Percentiles rank a stretch among this genome's conserved stretches.
These are phyloP conservation scores for Bjerkandera adusta DNA, from an alignment of 1,284 basidiomycete genomes.

Conservation along the genomic window DNA sequence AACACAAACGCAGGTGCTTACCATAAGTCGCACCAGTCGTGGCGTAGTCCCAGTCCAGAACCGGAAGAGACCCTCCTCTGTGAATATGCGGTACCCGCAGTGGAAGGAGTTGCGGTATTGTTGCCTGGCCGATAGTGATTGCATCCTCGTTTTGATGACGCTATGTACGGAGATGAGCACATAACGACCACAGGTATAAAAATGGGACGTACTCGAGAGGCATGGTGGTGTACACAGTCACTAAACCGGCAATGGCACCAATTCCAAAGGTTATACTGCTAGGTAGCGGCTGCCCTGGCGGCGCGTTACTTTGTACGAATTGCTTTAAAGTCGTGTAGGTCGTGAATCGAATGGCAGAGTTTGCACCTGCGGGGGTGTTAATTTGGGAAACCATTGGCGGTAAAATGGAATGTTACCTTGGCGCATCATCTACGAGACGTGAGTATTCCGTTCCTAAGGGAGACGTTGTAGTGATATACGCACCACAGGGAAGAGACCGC, in stretches of 20 bases:
- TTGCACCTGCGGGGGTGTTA: conserved; percentile 67
- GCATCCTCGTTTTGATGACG: conserved; percentile 98
- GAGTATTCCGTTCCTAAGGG: conserved; percentile 1
- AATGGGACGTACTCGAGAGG: conserved; percentile 77
- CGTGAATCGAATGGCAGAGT: conserved; percentile 96
- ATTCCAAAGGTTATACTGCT: conserved; percentile 92
- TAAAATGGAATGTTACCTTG: conserved; percentile 54
- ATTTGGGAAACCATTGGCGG: background rate
- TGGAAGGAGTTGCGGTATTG: conserved; percentile 94
- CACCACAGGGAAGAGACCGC: conserved; percentile 93
- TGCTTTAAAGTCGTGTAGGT: conserved; percentile 94
- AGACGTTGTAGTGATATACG: conserved; percentile 31
- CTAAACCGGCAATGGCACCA: conserved; percentile 89
- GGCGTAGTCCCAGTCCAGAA: conserved; percentile 99
- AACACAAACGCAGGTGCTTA: conserved; percentile 41
- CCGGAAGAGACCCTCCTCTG: conserved; percentile 81
- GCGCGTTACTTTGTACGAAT: conserved; percentile 81
- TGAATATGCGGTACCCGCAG: conserved; percentile 89
- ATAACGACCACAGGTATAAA: background rate
- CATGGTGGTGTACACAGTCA: conserved; percentile 95
- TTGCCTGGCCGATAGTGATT: conserved; percentile 79
- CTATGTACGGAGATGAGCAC: conserved; percentile 37
- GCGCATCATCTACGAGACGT: conserved; percentile 81
- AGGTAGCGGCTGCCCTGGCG: conserved; percentile 85
- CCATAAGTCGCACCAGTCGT: conserved; percentile 78